These are phyloP conservation scores for Eucalyptus cloeziana DNA, from an alignment of 345 rosid species.

Conservation along the genomic window DNA sequence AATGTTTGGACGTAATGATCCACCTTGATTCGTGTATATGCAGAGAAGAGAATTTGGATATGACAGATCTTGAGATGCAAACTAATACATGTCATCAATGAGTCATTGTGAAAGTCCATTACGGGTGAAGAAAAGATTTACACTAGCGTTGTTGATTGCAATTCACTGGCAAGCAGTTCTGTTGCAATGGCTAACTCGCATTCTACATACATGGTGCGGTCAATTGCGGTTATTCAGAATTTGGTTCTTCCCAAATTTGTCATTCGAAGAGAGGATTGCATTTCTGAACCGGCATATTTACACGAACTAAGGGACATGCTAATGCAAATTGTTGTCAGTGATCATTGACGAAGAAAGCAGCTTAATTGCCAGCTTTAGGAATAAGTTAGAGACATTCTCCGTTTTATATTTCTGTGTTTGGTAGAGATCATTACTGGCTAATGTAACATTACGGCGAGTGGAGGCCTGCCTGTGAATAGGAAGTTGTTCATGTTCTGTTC, in stretches of 20 bases:
- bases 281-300: not conserved
- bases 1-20: not conserved
- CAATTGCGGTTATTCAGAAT: not conserved
- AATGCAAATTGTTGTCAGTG: not conserved
- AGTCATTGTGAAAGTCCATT: not conserved
- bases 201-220: not conserved
- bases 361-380: not conserved
- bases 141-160: not conserved
- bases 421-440: not conserved
- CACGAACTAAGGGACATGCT: not conserved
- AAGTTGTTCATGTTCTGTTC: not conserved
- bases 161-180: not conserved
- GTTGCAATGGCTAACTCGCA: fast-evolving
- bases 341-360: not conserved
- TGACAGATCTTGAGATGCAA: not conserved
- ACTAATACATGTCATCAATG: not conserved
- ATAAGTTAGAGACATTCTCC: not conserved
- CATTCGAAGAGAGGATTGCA: not conserved
- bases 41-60: not conserved
- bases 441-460: not conserved
- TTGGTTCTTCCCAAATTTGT: not conserved
- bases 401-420: not conserved
- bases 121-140: not conserved
- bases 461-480: not conserved
- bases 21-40: not conserved